Evolutionary conservation across 2,329 filamentous ascomycete genomes (phyloP), one percentile per base, ranked within the genome.

Genomic region (Sodiomyces alkalinus): DNA sequence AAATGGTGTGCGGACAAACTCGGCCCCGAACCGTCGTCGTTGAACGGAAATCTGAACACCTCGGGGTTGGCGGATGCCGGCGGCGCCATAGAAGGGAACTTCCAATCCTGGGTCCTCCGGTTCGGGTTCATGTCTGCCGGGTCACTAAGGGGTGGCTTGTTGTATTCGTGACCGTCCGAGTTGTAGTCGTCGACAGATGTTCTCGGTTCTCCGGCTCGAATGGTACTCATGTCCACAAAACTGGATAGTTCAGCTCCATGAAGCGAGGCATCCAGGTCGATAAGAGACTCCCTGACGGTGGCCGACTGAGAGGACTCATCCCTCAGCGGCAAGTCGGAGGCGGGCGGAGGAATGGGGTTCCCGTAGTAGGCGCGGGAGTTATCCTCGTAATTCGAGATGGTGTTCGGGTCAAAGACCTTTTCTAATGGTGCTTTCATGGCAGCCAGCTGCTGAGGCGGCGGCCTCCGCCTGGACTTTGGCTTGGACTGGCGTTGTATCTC

Each of bases 401-500:
- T 75, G 42, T 75, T 71, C 5, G 70, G 70, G 33, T 77, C 72
- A 41, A 77, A 77, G 0, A 77, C 55, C 36, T 74, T 75, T 38
- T 76, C 71, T 4, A 77, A 48, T 0, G 72, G 72, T 7, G 59
- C 68, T 36, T 64, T 68, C 35, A 71, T 52, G 1, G 65, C 64
- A 2, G 68, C 64, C 5, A 75, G 52, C 16, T 63, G 60, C 26
- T 72, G 64, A 4, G 71, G 70, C 1, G 69, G 69, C 12, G 67
- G 64, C 29, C 65, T 55, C 12, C 71, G 60, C 9, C 64, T 51
- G 9, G 56, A 49, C 40, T 69, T 69, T 10, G 52, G 51, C 42
- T 69, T 69, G 17, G 32, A 27, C 13, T 56, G 54, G 7, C 62
- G 61, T n/a, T 58, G 58, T 4, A 64, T 61, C 36, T 66, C 62